phyloP scores from a whole-genome alignment of 164 flowering plant species.

The Stephania cephalantha region DNA sequence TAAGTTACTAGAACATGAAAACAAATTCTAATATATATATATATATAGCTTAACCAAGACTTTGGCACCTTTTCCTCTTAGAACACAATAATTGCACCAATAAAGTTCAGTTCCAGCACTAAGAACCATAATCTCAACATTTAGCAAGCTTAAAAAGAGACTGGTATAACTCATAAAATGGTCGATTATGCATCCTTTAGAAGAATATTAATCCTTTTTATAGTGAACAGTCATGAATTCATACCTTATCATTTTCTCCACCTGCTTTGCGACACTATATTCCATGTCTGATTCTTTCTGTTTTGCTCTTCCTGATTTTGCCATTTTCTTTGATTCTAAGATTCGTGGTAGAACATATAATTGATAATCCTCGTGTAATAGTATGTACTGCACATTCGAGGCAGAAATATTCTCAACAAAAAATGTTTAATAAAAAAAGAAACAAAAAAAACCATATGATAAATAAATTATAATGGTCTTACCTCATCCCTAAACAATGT shows the following conservation, averaged over 20 bases:
- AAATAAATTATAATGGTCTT: constrained; percentile 12
- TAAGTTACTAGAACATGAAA: neutral
- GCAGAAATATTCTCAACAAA: constrained; percentile 9
- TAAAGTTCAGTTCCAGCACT: neutral
- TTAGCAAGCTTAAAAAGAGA: neutral
- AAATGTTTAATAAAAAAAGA: neutral
- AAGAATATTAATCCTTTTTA: neutral
- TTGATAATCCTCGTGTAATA: constrained; percentile 93
- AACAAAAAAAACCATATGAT: neutral
- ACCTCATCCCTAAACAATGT: constrained; percentile 93
- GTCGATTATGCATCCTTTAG: neutral
- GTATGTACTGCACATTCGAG: constrained; percentile 53
- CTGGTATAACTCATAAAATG: neutral
- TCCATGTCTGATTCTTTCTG: constrained; percentile 98
- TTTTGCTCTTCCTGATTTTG: constrained; percentile 91
- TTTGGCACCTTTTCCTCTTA: neutral
- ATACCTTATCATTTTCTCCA: constrained; percentile 96
- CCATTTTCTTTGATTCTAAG: constrained; percentile 94
- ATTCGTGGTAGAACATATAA: constrained; percentile 85
- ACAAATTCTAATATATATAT: no score
- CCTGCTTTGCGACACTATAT: constrained; percentile 98
- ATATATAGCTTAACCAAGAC: neutral
- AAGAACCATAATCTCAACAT: neutral
- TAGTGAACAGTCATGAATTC: neutral
- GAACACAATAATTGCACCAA: neutral